Conservation (phyloP, 2,329 filamentous ascomycete species). For the Alternaria angustiovoidea region DNA sequence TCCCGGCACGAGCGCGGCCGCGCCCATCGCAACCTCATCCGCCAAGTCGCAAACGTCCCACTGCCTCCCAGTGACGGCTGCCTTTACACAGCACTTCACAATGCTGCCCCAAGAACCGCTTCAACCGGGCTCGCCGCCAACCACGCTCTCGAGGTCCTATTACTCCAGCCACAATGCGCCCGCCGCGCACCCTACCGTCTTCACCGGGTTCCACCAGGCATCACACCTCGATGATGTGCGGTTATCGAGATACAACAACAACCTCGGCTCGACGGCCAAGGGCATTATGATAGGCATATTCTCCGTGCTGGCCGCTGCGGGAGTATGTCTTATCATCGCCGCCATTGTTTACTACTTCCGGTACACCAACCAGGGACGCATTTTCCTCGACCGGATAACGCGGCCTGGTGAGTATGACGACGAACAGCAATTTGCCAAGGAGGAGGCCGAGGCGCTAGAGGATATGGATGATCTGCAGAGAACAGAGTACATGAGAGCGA, state of each 20-base stretch:
- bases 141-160: constrained; percentile 44
- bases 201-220: constrained; percentile 22
- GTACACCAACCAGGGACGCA: constrained; percentile 86
- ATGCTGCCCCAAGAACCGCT: constrained; percentile 47
- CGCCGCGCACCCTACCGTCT: constrained; percentile 30
- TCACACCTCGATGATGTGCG: constrained; percentile 36
- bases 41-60: constrained; percentile 11
- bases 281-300: constrained; percentile 95
- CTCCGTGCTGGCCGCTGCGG: constrained; percentile 90
- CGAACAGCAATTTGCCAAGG: constrained; percentile 90
- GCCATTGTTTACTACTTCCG: constrained; percentile 91
- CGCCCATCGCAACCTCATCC: constrained; percentile 27
- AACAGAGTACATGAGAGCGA: constrained; percentile 90
- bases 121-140: constrained; percentile 37
- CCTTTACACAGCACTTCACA: constrained; percentile 18
- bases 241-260: constrained; percentile 33
- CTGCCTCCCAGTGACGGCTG: constrained; percentile 13
- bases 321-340: constrained; percentile 81
- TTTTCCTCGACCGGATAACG: constrained; percentile 91
- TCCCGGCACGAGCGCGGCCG: constrained; percentile 33
- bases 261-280: constrained; percentile 65
- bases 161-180: constrained; percentile 33
- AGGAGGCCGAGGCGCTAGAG: constrained; percentile 94
- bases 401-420: constrained; percentile 97
- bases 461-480: constrained; percentile 93